A percentile compares a stretch with the other conserved stretches of the same genome.
phyloP scores from a whole-genome alignment of 148 eudicot species.

The Tetragonia tetragonoides region DNA sequence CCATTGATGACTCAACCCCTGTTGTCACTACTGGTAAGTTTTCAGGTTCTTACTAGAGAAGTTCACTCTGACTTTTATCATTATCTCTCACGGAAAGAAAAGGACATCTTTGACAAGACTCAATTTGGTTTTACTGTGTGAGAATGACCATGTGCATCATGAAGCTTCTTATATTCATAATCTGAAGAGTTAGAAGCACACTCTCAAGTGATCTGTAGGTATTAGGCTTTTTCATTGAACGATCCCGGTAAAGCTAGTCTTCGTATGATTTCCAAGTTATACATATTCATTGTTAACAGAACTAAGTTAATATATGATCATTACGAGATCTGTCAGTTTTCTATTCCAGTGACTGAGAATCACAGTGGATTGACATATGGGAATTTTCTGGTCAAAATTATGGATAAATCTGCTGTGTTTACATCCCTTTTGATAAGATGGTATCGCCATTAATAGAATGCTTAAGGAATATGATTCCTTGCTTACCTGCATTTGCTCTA shows the following conservation, averaged over 20 bases:
- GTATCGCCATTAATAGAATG: neutral
- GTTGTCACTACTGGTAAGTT: conserved; percentile 74
- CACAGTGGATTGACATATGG: too few species aligned
- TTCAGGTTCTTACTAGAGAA: neutral
- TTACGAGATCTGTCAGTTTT: neutral
- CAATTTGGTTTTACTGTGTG: neutral
- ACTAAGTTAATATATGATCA: neutral
- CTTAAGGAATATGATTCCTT: too few species aligned
- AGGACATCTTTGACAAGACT: neutral
- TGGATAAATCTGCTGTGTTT: too few species aligned
- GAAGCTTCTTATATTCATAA: neutral
- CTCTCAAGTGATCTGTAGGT: neutral
- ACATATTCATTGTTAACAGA: too few species aligned
- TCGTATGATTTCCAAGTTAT: neutral
- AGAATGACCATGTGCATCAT: neutral
- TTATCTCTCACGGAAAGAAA: neutral
- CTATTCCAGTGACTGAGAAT: too few species aligned
- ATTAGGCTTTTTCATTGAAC: too few species aligned
- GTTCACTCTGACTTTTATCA: too few species aligned
- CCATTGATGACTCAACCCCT: conserved; percentile 86
- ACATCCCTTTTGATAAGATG: too few species aligned
- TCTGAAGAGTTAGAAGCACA: neutral
- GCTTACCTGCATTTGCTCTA: neutral
- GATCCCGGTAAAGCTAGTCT: neutral
- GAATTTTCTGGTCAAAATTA: too few species aligned